phyloP scores from a whole-genome alignment of 768 basidiomycete genomes.

The button mushroom (Agaricus bisporus) region DNA sequence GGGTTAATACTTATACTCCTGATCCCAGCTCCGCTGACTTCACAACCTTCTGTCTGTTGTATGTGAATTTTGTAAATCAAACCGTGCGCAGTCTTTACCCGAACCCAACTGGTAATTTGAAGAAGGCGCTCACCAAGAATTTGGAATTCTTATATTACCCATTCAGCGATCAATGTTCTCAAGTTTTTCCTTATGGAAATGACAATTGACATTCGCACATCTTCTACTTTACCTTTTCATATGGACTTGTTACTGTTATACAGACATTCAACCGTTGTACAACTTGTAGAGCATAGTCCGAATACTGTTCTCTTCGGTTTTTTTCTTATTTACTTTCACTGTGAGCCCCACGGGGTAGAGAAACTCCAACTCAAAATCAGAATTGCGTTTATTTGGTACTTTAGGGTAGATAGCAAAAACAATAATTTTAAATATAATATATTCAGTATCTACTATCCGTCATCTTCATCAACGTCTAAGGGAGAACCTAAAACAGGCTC shows the following conservation, averaged over 20 bases:
- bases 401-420: too few species aligned
- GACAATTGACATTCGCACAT: neutral
- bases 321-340: too few species aligned
- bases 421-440: too few species aligned
- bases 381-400: too few species aligned
- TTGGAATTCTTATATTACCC: slow-evolving; percentile 5
- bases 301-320: too few species aligned
- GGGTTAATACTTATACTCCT: slow-evolving; percentile 10
- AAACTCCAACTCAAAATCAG: too few species aligned
- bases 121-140: slow-evolving; percentile 12
- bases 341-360: too few species aligned
- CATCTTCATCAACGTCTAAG: too few species aligned
- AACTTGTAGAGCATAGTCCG: too few species aligned
- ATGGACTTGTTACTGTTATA: neutral
- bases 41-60: slow-evolving; percentile 11
- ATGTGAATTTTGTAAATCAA: slow-evolving; percentile 13
- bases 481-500: too few species aligned
- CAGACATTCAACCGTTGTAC: neutral
- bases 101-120: slow-evolving; percentile 13
- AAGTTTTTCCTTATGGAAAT: slow-evolving; percentile 12
- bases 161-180: slow-evolving; percentile 6
- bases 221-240: too few species aligned
- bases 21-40: slow-evolving; percentile 12
- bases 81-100: slow-evolving; percentile 15
- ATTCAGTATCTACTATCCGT: too few species aligned